A percentile compares a stretch with the other conserved stretches of the same genome.
These are phyloP conservation scores for Trametes maxima DNA, from an alignment of 768 basidiomycete genomes.

Conservation along the genomic window DNA sequence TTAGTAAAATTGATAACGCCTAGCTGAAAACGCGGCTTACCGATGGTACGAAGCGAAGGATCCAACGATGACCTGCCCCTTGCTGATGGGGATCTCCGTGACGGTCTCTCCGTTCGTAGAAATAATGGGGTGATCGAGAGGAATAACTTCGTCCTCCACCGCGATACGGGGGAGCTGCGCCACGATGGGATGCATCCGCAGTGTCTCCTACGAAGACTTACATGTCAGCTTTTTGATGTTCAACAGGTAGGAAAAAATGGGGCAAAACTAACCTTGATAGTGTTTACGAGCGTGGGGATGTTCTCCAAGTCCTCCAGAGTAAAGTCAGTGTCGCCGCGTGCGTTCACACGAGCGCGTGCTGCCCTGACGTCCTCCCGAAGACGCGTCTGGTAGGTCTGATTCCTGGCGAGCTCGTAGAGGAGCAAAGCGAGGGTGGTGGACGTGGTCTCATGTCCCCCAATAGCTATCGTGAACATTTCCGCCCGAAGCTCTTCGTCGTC, in stretches of 20 bases:
- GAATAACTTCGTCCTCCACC: slow-evolving; percentile 29
- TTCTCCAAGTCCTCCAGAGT: slow-evolving; percentile 16
- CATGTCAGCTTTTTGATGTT: neutral
- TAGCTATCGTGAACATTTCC: slow-evolving; percentile 21
- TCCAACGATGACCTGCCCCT: slow-evolving; percentile 3
- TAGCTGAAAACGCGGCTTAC: neutral
- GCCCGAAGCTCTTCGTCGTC: slow-evolving; percentile 23
- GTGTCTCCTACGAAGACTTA: slow-evolving; percentile 18
- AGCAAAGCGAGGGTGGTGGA: slow-evolving; percentile 15
- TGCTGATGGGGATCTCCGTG: slow-evolving; percentile 11
- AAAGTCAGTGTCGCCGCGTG: slow-evolving; percentile 17
- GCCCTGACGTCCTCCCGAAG: slow-evolving; percentile 23
- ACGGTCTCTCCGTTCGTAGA: neutral
- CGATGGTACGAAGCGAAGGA: slow-evolving; percentile 13
- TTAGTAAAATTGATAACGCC: neutral
- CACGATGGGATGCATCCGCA: slow-evolving; percentile 27
- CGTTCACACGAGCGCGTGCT: slow-evolving; percentile 1
- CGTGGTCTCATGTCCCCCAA: slow-evolving; percentile 23
- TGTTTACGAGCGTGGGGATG: slow-evolving; percentile 4
- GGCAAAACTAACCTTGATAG: slow-evolving; percentile 17
- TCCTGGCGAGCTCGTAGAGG: slow-evolving; percentile 16
- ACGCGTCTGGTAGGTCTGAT: slow-evolving; percentile 11
- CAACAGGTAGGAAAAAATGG: too few relatives aligned
- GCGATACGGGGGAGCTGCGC: slow-evolving; percentile 25
- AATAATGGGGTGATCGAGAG: slow-evolving; percentile 17